Evolutionary conservation across 2,329 filamentous ascomycete genomes (phyloP), one percentile per base, ranked within the genome.

Genomic region (Fusarium veterinarium): DNA sequence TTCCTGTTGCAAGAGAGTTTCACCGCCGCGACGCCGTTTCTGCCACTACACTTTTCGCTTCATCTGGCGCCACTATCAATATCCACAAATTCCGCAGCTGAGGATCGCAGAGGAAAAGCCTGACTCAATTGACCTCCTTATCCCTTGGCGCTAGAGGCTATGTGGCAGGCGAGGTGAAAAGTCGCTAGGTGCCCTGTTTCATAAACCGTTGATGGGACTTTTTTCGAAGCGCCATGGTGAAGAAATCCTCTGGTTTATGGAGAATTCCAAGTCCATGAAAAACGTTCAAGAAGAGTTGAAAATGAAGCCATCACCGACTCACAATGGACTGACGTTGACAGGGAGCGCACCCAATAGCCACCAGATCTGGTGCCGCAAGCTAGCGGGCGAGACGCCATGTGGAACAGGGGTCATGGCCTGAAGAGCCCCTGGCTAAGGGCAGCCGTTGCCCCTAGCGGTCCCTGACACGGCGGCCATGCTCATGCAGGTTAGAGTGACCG

Each of bases 231-330:
- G 45, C 35, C 48, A 37, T 30, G 31, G 28, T 28, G 4, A 19
- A n/a, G 16, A 35, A 38, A 58, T 35, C 28, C 25, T 37, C 31
- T 42, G 37, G 33, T 35, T n/a, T 11, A 74, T 38, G 57, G 44
- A 58, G 37, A 49, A 63, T 48, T 25, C 52, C 25, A 61, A 60
- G 33, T 65, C 35, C 51, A 49, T 56, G 53, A 55, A 65, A 64
- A 77, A 77, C 75, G 66, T 68, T 51, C 67, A 75, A 77, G 25
- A 51, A 25, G 23, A 25, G 8, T 23, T 17, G 28, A 40, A 61
- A 69, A 77, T 77, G 75, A 77, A 77, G 75, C 75, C 74, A 77
- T 77, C 75, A 57, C 71, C 71, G 77, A 67, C 65, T 71, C 37
- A 46, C 55, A 30, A 64, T 77, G 74, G 62, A 75, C 75, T 77